Evolutionary conservation across 2,329 filamentous ascomycete genomes (phyloP).

Genomic region (Penicillium sp.): DNA sequence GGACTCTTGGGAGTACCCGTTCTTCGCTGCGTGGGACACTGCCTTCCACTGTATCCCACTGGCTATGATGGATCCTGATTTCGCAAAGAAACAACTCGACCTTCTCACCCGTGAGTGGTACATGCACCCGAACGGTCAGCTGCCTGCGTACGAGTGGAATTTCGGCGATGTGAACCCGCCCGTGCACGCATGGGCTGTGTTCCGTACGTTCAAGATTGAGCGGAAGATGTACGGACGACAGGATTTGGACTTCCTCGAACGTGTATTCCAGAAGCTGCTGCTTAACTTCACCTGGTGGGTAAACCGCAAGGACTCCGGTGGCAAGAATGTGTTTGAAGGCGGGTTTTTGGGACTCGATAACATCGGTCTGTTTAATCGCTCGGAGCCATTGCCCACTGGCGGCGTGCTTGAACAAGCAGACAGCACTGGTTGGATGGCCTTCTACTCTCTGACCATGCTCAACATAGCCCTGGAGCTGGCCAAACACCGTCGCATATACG

Average conservation of each 20-base stretch:
- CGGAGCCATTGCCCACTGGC: conserved; percentile 84
- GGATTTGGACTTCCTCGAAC: conserved; percentile 88
- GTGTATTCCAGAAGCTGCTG: conserved; percentile 90
- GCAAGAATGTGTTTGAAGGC: conserved; percentile 95
- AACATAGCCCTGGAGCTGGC: conserved; percentile 92
- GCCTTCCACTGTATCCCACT: conserved; percentile 94
- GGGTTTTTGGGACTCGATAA: conserved; percentile 94
- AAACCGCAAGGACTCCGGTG: conserved; percentile 85
- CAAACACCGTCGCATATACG: conserved; percentile 88
- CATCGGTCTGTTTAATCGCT: conserved; percentile 94
- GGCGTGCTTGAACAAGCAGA: conserved; percentile 92
- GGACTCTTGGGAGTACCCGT: conserved; percentile 96
- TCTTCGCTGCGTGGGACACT: conserved; percentile 95
- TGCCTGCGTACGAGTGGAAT: conserved; percentile 94
- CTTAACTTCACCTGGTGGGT: conserved; percentile 99
- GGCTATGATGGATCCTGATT: conserved; percentile 95
- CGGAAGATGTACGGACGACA: conserved; percentile 92
- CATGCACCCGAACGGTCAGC: conserved; percentile 92
- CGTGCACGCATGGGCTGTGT: conserved; percentile 91
- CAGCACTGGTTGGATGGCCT: conserved; percentile 98
- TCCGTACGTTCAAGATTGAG: conserved; percentile 96
- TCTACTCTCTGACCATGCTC: conserved; percentile 92
- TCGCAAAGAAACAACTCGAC: conserved; percentile 95
- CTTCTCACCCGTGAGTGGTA: conserved; percentile 97
- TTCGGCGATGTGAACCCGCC: conserved; percentile 95